Percentiles rank a stretch among this genome's conserved stretches.
These are phyloP conservation scores for Nemania sp. DNA, from an alignment of 2,329 filamentous ascomycete species.

Conservation along the genomic window DNA sequence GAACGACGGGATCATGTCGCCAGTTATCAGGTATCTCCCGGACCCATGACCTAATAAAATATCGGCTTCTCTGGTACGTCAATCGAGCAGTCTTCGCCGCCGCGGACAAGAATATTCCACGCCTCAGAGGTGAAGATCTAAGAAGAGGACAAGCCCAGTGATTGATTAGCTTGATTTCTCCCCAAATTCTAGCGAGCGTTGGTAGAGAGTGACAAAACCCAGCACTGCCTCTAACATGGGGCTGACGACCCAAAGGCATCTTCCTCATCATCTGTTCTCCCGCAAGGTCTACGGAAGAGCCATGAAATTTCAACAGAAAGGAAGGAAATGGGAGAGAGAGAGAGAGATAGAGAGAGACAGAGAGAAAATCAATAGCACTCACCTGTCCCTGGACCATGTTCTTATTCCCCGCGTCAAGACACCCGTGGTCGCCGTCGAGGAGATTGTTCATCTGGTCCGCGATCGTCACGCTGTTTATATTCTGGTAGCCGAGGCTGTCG, in stretches of 20 bases:
- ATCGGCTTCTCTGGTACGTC: constrained; percentile 17
- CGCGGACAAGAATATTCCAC: constrained; percentile 24
- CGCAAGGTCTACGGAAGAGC: not conserved
- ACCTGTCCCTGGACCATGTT: constrained; percentile 25
- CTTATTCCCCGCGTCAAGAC: constrained; percentile 16
- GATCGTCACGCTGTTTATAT: constrained; percentile 18
- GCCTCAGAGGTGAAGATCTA: constrained; percentile 20
- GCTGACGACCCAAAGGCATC: too few species aligned
- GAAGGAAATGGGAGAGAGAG: too few species aligned
- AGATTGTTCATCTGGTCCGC: constrained; percentile 27
- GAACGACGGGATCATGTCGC: not conserved
- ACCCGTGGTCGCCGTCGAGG: constrained; percentile 21
- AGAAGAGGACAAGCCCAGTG: not conserved
- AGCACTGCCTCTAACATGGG: too few species aligned
- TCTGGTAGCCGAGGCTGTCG: constrained; percentile 16
- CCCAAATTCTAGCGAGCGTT: too few species aligned
- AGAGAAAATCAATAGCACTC: not conserved
- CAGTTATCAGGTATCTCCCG: not conserved
- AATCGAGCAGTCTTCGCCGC: constrained; percentile 22
- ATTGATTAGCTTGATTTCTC: constrained; percentile 1
- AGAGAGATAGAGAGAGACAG: not conserved
- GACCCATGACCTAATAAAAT: constrained; percentile 17
- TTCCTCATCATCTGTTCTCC: not conserved
- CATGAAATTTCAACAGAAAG: not conserved
- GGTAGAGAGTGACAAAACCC: too few species aligned